These are phyloP conservation scores for Pseudogymnoascus sp. DNA, from an alignment of 2,329 filamentous ascomycete species.

Conservation along the genomic window DNA sequence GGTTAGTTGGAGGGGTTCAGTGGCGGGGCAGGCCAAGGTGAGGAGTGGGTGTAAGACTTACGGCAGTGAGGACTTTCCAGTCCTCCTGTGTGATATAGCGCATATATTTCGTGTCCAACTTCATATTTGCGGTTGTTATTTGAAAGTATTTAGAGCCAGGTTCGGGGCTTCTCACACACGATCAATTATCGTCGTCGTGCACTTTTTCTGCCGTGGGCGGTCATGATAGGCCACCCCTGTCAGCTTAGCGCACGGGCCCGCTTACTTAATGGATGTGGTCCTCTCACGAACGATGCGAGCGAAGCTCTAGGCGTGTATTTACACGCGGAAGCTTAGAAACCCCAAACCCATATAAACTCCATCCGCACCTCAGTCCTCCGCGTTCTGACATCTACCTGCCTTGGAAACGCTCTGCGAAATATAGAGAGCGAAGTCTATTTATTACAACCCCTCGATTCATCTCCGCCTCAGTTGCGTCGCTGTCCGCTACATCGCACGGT, in stretches of 20 bases:
- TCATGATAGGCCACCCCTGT: conserved; percentile 8
- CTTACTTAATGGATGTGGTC: conserved; percentile 8
- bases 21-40: conserved; percentile 15
- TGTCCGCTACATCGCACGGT: not conserved
- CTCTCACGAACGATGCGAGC: conserved; percentile 5
- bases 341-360: conserved; percentile 7
- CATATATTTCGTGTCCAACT: conserved; percentile 87
- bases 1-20: conserved; percentile 29
- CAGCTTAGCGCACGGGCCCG: conserved; percentile 8
- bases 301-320: conserved; percentile 10
- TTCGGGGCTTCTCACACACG: conserved; percentile 3
- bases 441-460: conserved; percentile 5
- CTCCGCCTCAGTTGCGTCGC: not conserved
- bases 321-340: conserved; percentile 10
- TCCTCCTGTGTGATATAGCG: conserved; percentile 88
- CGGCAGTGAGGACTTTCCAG: conserved; percentile 89
- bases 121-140: conserved; percentile 51
- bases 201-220: conserved; percentile 18
- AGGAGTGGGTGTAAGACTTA: conserved; percentile 37
- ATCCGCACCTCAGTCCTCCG: conserved; percentile 1
- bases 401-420: not conserved
- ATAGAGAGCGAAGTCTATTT: not conserved
- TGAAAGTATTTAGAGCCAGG: not conserved
- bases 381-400: conserved; percentile 1
- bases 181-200: conserved; percentile 5